Base-by-base conservation (phyloP, 768 basidiomycete genomes). In the Tricholomella constricta region DNA sequence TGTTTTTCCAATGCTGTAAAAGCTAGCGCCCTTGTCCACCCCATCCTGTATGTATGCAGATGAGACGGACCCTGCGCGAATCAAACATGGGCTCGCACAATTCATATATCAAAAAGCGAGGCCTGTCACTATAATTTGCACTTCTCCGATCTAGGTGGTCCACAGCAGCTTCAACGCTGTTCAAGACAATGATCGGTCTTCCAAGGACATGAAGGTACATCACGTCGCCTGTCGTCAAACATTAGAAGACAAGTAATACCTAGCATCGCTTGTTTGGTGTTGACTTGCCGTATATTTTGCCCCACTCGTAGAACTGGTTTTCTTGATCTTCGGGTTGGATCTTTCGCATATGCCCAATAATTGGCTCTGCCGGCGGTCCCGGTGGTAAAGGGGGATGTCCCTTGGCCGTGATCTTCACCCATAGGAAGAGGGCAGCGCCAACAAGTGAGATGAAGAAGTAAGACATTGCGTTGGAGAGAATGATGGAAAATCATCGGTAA, bases 61-160 rank as follows among this genome's bases (percentile, higher is more conserved):
- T 7, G 15, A 14, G 25, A 2, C 17, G 6, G 36, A 5, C 2
- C 36, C 17, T 7, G 36, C 36, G 6, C 6, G 17, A 12, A 42
- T 14, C 27, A 15, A 27, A 19, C 3, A 38, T 19, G 10, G 46
- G 6, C 12, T 26, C 59, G 10, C 26, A 63, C 60, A 60, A 27
- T 40, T 65, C 61, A 38, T 43, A 31, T 25, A 63, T 43, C 41
- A 67, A 54, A 22, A 66, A 55, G 31, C 26, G 25, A 15, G 69
- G 66, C 17, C 71, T 62, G 42, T 67, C 67, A 22, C 63, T 65
- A 51, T 78, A 79, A 20, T 71, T 74, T 14, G 58, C 40, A 17
- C 70, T 69, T 29, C 74, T 61, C 41, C 69, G 75, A 31, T 78
- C 77, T 15, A 78, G 65, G 15, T 79, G 68, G 9, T 79, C 78